phyloP scores from a whole-genome alignment of 257 asterid genomes.

The Solanum chilense region DNA sequence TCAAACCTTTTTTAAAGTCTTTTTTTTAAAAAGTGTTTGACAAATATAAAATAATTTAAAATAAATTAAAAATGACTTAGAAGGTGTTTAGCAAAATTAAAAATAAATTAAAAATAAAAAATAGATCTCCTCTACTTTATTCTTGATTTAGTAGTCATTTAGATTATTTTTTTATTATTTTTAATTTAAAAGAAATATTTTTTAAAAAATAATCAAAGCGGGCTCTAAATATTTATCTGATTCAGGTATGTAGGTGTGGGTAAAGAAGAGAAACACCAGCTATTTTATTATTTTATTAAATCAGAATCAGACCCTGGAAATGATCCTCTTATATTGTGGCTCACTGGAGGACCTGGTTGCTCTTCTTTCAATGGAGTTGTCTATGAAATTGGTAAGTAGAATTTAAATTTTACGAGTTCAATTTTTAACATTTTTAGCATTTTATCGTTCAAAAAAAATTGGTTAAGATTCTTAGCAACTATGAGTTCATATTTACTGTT shows the following conservation, averaged over 20 bases:
- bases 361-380: slow-evolving; percentile 14
- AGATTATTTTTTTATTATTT: too few relatives aligned
- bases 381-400: slow-evolving; percentile 24
- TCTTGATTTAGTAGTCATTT: too few relatives aligned
- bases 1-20: rapidly evolving
- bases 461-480: neutral
- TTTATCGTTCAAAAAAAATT: too few relatives aligned
- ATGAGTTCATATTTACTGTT: neutral
- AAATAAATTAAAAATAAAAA: too few relatives aligned
- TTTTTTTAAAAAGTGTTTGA: too few relatives aligned
- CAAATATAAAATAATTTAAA: too few relatives aligned
- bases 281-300: slow-evolving; percentile 26
- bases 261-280: slow-evolving; percentile 12
- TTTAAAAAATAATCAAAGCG: too few relatives aligned
- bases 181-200: too few relatives aligned
- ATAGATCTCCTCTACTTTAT: too few relatives aligned
- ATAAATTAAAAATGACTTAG: too few relatives aligned
- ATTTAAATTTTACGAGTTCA: neutral
- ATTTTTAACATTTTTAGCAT: too few relatives aligned
- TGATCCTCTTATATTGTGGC: slow-evolving; percentile 34
- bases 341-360: slow-evolving; percentile 45
- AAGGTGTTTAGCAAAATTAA: too few relatives aligned
- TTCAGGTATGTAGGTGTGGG: slow-evolving; percentile 31
- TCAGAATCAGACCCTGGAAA: slow-evolving; percentile 9
- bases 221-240: neutral